Evolutionary conservation across 164 flowering plant species (phyloP).

Genomic region (Magnolia sinica): DNA sequence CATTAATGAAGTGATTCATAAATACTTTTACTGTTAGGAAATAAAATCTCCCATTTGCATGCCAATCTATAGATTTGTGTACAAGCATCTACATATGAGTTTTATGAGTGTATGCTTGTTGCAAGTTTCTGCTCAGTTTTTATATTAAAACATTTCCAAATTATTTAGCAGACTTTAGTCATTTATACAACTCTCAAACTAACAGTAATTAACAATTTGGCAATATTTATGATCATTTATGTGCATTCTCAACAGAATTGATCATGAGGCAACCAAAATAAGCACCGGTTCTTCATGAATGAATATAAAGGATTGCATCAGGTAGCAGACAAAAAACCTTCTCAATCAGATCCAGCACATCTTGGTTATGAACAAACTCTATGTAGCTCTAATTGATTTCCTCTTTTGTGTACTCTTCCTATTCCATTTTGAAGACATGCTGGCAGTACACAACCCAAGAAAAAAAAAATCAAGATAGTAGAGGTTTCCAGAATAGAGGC

Average conservation of each 20-base stretch:
- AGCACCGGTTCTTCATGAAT: not conserved
- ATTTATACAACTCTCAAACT: too few relatives aligned
- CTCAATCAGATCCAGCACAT: constrained; percentile 91
- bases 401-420: constrained; percentile 94
- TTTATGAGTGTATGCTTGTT: too few relatives aligned
- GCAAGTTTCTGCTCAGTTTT: too few relatives aligned
- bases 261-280: not conserved
- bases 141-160: too few relatives aligned
- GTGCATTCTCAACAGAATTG: not conserved
- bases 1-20: too few relatives aligned
- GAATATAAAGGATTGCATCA: not conserved
- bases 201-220: too few relatives aligned
- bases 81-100: too few relatives aligned
- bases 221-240: not conserved
- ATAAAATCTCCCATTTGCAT: too few relatives aligned
- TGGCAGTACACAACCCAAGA: constrained; percentile 25
- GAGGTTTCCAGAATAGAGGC: not conserved
- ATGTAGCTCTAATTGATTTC: constrained; percentile 97
- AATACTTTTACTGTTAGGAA: too few relatives aligned
- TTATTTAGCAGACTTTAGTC: too few relatives aligned
- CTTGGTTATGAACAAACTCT: constrained; percentile 97
- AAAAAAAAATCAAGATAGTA: not conserved
- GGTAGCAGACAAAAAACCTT: constrained; percentile 42
- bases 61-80: too few relatives aligned
- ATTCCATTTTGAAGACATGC: constrained; percentile 99